These are phyloP conservation scores for Zelopaecilomyces penicillatus DNA, from an alignment of 2,329 filamentous ascomycete species.

Conservation along the genomic window DNA sequence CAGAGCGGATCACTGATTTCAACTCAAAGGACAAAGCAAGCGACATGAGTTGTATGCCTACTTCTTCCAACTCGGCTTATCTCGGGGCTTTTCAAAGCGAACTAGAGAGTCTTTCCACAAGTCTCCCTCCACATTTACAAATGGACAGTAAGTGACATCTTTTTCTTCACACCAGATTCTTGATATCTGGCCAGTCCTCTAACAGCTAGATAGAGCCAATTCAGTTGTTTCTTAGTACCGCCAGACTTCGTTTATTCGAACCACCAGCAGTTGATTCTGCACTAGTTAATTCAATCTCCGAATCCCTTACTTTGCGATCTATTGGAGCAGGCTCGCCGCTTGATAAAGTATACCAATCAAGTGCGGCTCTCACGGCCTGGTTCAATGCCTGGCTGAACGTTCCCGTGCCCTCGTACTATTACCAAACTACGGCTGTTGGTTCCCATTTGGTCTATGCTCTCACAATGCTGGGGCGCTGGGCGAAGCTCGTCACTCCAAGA, in stretches of 20 bases:
- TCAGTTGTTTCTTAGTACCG: conserved; percentile 30
- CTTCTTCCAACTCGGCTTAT: conserved; percentile 36
- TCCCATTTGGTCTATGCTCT: conserved; percentile 42
- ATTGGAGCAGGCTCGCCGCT: conserved; percentile 33
- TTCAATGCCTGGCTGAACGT: conserved; percentile 41
- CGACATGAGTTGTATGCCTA: conserved; percentile 24
- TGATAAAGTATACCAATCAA: conserved; percentile 42
- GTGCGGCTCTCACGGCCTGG: conserved; percentile 37
- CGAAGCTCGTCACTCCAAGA: conserved; percentile 34
- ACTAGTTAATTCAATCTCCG: conserved; percentile 33
- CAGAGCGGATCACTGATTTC: conserved; percentile 39
- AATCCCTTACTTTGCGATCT: conserved; percentile 31
- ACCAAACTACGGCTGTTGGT: conserved; percentile 36
- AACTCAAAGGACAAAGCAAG: conserved; percentile 28
- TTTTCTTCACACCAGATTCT: background rate
- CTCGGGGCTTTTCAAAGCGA: conserved; percentile 38
- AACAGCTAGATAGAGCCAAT: conserved; percentile 25
- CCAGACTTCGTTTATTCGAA: conserved; percentile 38
- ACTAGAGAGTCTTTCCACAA: conserved; percentile 31
- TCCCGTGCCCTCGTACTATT: conserved; percentile 33
- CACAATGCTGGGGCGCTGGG: conserved; percentile 43
- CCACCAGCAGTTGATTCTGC: conserved; percentile 35
- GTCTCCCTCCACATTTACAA: conserved; percentile 26
- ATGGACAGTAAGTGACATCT: conserved; percentile 28
- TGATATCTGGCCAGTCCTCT: background rate